Evolutionary conservation across 768 basidiomycete genomes (phyloP).

Genomic region (Leucocoprinus birnbaumii): DNA sequence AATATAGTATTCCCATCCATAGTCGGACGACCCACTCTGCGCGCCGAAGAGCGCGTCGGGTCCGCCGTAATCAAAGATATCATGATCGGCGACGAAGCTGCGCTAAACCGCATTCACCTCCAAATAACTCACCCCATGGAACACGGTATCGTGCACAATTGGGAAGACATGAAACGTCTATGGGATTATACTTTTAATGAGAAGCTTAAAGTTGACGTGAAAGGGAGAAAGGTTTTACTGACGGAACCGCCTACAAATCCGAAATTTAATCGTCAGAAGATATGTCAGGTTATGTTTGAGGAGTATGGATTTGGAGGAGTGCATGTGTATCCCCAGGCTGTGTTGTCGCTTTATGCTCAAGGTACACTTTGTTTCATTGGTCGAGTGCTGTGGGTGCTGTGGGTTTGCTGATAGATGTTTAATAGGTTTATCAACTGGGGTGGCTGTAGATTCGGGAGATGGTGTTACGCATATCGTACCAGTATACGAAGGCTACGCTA

Average conservation of each 20-base stretch:
- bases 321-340: constrained; percentile 91
- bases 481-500: constrained; percentile 91
- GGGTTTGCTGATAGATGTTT: too few relatives aligned
- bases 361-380: too few relatives aligned
- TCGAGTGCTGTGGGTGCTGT: too few relatives aligned
- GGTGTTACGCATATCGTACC: constrained; percentile 96
- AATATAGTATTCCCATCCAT: constrained; percentile 89
- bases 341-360: constrained; percentile 90
- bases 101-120: constrained; percentile 91
- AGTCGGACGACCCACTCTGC: constrained; percentile 93
- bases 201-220: constrained; percentile 88
- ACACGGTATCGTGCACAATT: constrained; percentile 96
- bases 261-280: constrained; percentile 91
- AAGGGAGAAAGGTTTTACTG: constrained; percentile 88
- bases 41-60: constrained; percentile 94
- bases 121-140: constrained; percentile 91
- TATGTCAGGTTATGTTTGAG: constrained; percentile 97
- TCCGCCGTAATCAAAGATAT: constrained; percentile 89
- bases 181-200: constrained; percentile 99
- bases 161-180: constrained; percentile 99
- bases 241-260: constrained; percentile 93
- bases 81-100: constrained; percentile 94
- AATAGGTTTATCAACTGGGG: constrained; percentile 91
- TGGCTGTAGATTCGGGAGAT: constrained; percentile 95
- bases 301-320: constrained; percentile 91